Conservation (phyloP, 306 rosid genomes). For the Neltuma alba region DNA sequence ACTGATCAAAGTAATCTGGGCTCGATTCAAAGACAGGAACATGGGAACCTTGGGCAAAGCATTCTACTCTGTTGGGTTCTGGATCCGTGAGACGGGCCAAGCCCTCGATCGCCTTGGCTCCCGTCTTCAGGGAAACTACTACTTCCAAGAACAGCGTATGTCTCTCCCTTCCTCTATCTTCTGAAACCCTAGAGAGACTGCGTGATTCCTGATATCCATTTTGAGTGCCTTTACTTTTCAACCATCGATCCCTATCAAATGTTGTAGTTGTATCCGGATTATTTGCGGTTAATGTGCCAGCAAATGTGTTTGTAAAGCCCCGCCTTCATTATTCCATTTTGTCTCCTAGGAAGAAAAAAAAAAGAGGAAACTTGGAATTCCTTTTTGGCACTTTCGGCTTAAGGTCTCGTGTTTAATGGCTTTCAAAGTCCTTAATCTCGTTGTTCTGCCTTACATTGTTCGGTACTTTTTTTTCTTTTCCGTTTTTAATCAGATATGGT, state of each 20-base stretch:
- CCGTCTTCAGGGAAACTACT: constrained; percentile 86
- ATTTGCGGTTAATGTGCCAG: not conserved
- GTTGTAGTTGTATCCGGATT: not conserved
- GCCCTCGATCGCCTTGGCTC: constrained; percentile 94
- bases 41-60: constrained; percentile 92
- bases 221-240: not conserved
- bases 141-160: constrained; percentile 87
- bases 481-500: not conserved
- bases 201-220: not conserved
- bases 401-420: not conserved
- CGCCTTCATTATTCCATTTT: not conserved
- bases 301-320: not conserved
- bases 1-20: not conserved
- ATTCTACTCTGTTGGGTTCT: constrained; percentile 88
- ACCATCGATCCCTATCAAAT: not conserved
- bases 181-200: not conserved
- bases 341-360: not conserved
- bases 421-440: not conserved
- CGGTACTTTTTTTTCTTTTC: not conserved
- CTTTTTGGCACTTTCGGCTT: not conserved
- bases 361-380: not conserved
- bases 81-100: constrained; percentile 98
- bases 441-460: not conserved
- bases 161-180: not conserved
- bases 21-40: not conserved